These are phyloP conservation scores for Aureobasidium zeae DNA, from an alignment of 2,329 filamentous ascomycete genomes.

Conservation along the genomic window DNA sequence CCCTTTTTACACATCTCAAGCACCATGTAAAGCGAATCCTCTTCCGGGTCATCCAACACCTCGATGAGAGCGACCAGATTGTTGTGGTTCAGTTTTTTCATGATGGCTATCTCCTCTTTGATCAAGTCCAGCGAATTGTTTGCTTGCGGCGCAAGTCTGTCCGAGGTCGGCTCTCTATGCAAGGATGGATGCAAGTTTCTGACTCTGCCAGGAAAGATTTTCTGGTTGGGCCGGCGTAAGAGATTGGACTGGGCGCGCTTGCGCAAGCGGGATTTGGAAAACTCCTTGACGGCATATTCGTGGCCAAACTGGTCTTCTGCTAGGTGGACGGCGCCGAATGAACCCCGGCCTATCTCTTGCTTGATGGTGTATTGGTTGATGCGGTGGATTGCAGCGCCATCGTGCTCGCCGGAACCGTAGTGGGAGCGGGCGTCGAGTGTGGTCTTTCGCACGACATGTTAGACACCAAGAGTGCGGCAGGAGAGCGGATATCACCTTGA, in stretches of 20 bases:
- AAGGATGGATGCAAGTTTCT: conserved; percentile 58
- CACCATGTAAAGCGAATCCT: conserved; percentile 97
- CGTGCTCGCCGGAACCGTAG: conserved; percentile 74
- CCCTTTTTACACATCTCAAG: conserved; percentile 99
- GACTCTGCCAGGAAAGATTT: conserved; percentile 43
- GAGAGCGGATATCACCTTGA: conserved; percentile 45
- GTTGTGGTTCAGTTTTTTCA: conserved; percentile 95
- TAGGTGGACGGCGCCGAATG: conserved; percentile 86
- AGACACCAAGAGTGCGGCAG: not conserved
- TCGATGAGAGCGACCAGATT: conserved; percentile 92
- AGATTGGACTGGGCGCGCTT: conserved; percentile 88
- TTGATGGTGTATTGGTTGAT: conserved; percentile 95
- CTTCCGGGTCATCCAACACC: conserved; percentile 87
- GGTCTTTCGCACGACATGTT: conserved; percentile 49
- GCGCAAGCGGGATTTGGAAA: conserved; percentile 83
- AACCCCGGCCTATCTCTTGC: conserved; percentile 93
- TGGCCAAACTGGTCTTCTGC: conserved; percentile 82
- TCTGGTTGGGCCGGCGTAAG: conserved; percentile 53
- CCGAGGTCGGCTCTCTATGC: conserved; percentile 49
- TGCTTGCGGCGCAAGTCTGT: conserved; percentile 43
- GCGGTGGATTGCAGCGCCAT: conserved; percentile 69
- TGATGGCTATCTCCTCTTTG: conserved; percentile 92
- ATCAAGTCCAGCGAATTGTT: conserved; percentile 77
- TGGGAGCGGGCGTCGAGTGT: conserved; percentile 83
- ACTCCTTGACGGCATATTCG: conserved; percentile 96